Conservation (phyloP, 2,329 filamentous ascomycete genomes). For the Alternaria dauci region DNA sequence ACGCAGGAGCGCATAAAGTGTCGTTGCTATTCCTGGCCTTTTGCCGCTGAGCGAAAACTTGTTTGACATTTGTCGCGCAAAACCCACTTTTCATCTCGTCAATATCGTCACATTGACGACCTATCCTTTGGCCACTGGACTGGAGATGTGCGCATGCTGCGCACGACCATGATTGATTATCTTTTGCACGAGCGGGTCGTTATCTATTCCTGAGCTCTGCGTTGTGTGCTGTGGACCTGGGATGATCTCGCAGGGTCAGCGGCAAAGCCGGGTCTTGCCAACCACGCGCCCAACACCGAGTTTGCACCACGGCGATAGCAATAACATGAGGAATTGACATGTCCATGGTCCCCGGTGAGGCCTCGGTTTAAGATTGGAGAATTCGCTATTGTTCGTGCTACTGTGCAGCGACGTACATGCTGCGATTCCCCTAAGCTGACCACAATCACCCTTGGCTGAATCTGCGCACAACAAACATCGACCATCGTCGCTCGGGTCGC, state of each 20-base stretch:
- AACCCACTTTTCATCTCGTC: slow-evolving; percentile 20
- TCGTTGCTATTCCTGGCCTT: slow-evolving; percentile 4
- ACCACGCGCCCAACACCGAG: not conserved
- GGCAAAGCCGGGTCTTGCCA: not conserved
- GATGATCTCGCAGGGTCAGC: not conserved
- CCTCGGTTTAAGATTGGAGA: not conserved
- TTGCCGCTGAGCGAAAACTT: slow-evolving; percentile 5
- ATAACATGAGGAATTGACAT: not conserved
- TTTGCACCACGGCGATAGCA: not conserved
- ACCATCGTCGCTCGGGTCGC: not conserved
- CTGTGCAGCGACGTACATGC: slow-evolving; percentile 1
- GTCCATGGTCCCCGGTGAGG: not conserved
- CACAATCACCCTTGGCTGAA: slow-evolving; percentile 16
- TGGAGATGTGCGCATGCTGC: not conserved
- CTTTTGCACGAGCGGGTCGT: not conserved
- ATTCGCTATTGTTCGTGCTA: slow-evolving; percentile 7
- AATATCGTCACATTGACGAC: not conserved
- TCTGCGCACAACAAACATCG: slow-evolving; percentile 12
- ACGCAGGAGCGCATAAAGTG: not conserved
- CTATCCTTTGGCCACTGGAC: not conserved
- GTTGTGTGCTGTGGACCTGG: not conserved
- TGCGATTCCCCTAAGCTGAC: slow-evolving; percentile 15
- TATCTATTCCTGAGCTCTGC: not conserved
- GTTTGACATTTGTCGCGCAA: slow-evolving; percentile 13
- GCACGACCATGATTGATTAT: not conserved